Evolutionary conservation across 257 asterid species (phyloP).

Genomic region (Gentiana dahurica): DNA sequence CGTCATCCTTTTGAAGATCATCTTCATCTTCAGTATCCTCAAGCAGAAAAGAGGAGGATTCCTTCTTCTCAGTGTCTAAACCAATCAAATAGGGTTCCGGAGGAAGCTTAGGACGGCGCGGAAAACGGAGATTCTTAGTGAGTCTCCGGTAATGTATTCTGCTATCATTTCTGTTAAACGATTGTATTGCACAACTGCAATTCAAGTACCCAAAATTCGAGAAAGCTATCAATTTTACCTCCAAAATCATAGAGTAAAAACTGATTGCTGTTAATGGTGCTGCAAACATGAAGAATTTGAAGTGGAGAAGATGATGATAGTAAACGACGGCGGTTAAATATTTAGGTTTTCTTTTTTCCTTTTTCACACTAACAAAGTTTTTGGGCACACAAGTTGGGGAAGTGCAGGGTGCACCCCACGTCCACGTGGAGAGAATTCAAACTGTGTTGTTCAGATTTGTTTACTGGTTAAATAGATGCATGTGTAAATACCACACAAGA

Average conservation of each 20-base stretch:
- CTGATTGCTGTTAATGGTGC: neutral
- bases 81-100: conserved; percentile 26
- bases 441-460: no score
- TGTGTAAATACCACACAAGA: no score
- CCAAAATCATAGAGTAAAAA: no score
- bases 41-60: conserved; percentile 11
- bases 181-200: conserved; percentile 6
- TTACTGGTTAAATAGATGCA: no score
- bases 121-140: conserved; percentile 51
- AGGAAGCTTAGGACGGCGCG: conserved; percentile 46
- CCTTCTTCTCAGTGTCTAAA: conserved; percentile 1
- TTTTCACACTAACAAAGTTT: no score
- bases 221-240: no score
- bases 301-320: neutral
- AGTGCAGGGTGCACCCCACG: no score
- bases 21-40: neutral
- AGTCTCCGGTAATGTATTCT: conserved; percentile 25
- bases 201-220: no score
- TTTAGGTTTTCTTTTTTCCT: no score
- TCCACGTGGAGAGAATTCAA: no score
- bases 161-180: conserved; percentile 2
- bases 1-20: conserved; percentile 2
- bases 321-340: no score
- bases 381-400: no score
- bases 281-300: conserved; percentile 4